Evolutionary conservation across 345 rosid genomes (phyloP), one percentile per base, ranked within the genome.

Genomic region (Eutrema heterophyllum): DNA sequence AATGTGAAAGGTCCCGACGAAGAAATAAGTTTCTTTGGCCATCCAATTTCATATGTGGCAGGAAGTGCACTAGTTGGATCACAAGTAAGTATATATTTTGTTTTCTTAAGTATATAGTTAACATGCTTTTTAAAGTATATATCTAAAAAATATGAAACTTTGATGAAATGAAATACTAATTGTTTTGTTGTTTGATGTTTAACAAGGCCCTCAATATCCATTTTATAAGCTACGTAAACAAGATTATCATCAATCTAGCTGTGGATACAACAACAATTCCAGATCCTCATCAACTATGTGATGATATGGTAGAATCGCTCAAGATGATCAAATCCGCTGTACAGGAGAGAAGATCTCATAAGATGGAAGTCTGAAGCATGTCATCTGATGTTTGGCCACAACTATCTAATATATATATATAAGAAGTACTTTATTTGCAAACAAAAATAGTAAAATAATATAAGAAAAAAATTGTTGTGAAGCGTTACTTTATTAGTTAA

Each of bases 171-270:
- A 49, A 14, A 18, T 61, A 40, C 51, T 90, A 85, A 36, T 43
- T 24, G 29, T 4, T 48, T 78, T 83, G 52, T 44, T 63, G 50
- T 13, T 63, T 44, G 67, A 35, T 35, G 33, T 36, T 58, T 83
- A 73, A 85, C 84, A 79, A 89, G 97, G 96, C 96, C 18, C 43
- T 88, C 73, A 89, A 83, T 15, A 43, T 87, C 16, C 94, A 92
- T 75, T 89, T 72, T 65, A 90, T 87, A 64, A 92, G 96, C 72
- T 88, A 92, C 66, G 77, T 70, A 14, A 73, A 88, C 44, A 89
- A 82, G 83, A 83, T 89, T 86, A 79, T 77, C 6, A 71, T 92
- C 36, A 82, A 78, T 77, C 16, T 89, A 12, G 85, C 88, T 2
- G 92, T 82, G 43, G 96, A 92, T 46, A 87, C 88, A 24, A 79